Base-by-base conservation (phyloP, 1,139 yeast genomes). In the Hansenula lynferdii region DNA sequence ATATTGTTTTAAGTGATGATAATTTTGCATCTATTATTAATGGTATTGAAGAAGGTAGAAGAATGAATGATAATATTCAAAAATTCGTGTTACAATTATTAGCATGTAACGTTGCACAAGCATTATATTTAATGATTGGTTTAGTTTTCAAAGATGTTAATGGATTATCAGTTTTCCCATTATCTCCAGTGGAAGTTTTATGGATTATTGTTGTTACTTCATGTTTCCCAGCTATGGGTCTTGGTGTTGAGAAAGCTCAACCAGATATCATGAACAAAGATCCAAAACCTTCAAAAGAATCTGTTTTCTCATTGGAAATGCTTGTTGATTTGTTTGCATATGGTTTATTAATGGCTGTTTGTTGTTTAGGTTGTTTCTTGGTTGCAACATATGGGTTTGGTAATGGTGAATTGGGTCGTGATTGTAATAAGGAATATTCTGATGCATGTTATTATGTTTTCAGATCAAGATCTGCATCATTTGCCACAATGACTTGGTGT, bases 401-500 rank as follows among this genome's bases (percentile, higher is more conserved):
- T 24, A 63, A 70, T 48, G 95, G 92, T 17, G 57, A 79, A 28
- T 69, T 86, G 38, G 96, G 95, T 19, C 41, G 44, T 26, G 62
- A 70, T 46, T 86, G 96, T 66, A 86, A 87, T 59, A 60, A 64
- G 33, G 53, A 57, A 10, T 67, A 62, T 47, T 61, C 60, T 40
- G 69, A 61, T 4, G 36, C 64, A 1, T 89, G 96, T 64, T 56
- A 64, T 35, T 65, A 71, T 48, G 96, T 89, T 6, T 86, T 81
- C 65, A 69, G 77, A 53, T 90, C 92, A 4, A 77, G 97, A 57
- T 78, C 96, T 2, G 77, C 85, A 5, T 74, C 94, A 0, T 89
- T 89, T 65, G 86, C 85, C 4, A 78, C 81, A 7, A 81, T 89
- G 82, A 87, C 96, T 1, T 89, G 96, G 96, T 77, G 94, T 65